A percentile compares a stretch with the other conserved stretches of the same genome.
These are phyloP conservation scores for Leccinum griseonigrum DNA, from an alignment of 1,284 basidiomycete genomes.

Conservation along the genomic window DNA sequence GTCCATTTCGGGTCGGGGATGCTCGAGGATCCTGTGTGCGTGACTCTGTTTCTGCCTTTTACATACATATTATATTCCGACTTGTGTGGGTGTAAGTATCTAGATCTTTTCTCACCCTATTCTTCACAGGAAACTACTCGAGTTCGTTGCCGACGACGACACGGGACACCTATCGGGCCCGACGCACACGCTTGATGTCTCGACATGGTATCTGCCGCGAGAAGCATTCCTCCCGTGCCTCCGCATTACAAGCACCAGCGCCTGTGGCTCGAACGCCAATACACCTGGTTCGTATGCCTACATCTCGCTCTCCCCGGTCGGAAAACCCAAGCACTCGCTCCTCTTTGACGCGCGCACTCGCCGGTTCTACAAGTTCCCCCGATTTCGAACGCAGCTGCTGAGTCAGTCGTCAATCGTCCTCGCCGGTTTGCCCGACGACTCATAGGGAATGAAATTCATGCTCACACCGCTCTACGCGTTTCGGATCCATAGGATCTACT, in stretches of 20 bases:
- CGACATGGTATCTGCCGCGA: neutral
- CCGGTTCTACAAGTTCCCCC: neutral
- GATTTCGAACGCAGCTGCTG: neutral
- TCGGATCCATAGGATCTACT: neutral
- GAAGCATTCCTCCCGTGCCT: neutral
- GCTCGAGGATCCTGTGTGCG: conserved; percentile 18
- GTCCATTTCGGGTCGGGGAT: conserved; percentile 12
- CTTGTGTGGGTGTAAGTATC: neutral
- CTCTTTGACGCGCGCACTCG: neutral
- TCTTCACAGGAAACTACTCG: conserved; percentile 17
- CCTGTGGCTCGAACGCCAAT: no score
- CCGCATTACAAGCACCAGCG: neutral
- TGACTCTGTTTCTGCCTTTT: neutral
- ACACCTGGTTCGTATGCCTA: neutral
- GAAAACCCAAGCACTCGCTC: neutral
- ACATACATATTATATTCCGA: neutral
- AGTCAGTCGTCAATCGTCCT: neutral
- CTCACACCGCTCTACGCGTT: neutral
- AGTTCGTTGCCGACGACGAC: conserved; percentile 17
- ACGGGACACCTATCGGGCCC: conserved; percentile 14
- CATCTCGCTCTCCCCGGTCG: neutral
- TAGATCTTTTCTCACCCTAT: neutral
- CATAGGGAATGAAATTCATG: neutral
- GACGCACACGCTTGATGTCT: neutral
- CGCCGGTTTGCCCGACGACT: neutral